Evolutionary conservation across 2,329 filamentous ascomycete genomes (phyloP), one percentile per base, ranked within the genome.

Genomic region (Trichoderma polysporum): DNA sequence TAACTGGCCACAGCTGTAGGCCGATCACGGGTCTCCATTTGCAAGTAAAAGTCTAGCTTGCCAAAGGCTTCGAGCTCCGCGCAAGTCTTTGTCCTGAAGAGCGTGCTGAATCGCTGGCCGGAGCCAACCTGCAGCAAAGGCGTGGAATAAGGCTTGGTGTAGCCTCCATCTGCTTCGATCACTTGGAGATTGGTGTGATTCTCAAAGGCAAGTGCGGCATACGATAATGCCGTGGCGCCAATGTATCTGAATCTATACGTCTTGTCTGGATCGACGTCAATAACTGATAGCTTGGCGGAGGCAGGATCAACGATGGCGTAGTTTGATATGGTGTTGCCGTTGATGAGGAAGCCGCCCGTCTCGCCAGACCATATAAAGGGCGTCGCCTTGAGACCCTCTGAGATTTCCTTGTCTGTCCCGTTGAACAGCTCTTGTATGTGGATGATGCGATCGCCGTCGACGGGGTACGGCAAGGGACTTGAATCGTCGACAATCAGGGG

Each of bases 181-280:
- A 91, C 79, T 0, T 81, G 82, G 45, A 90, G 73, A 10, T 83
- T 77, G 1, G 79, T 71, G 70, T 91, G 88, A 6, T 74, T 82
- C 68, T 89, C 86, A 47, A 91, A 83, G 0, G 79, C 86, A 3
- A 88, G 70, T 1, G 82, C 81, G 3, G 84, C 76, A 69, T 85
- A 80, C 0, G 85, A 87, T 19, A 90, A 76, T 0, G 85, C 85
- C 0, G 83, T 84, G 0, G 75, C 81, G 4, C 86, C 86, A 50
- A 91, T 83, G 71, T 88, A 85, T 10, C 89, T 82, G 61, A 91
- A 76, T 1, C 88, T 82, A 71, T 91, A 91, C 0, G 83, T 87
- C 73, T 83, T 87, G 12, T 80, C 84, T 0, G 88, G 85, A 41
- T 88, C 78, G 9, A 91, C 85, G 6, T 85, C 80, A 68, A 91